Evolutionary conservation across 306 rosid genomes (phyloP).

Genomic region (Argentina anserina): DNA sequence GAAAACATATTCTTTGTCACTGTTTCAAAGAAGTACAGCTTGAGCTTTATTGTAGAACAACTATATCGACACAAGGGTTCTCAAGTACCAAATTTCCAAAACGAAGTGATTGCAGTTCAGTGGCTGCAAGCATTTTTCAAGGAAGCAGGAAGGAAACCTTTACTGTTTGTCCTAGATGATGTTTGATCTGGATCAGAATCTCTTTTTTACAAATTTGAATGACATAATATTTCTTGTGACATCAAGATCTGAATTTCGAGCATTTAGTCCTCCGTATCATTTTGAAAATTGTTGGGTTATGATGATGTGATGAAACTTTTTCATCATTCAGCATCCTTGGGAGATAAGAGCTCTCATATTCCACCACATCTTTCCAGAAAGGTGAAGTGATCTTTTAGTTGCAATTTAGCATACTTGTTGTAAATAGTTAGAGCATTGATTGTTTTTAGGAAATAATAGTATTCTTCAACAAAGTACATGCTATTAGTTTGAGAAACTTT

Average conservation of each 20-base stretch:
- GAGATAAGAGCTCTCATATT: not conserved
- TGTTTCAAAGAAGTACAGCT: not conserved
- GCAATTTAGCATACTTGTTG: not conserved
- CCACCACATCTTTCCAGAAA: not conserved
- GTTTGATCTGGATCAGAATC: not conserved
- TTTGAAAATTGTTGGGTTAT: not conserved
- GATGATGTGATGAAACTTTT: not conserved
- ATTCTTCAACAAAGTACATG: too few species aligned
- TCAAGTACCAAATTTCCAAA: not conserved
- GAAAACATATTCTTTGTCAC: not conserved
- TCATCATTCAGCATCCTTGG: not conserved
- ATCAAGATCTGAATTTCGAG: not conserved
- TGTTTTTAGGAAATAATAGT: not conserved
- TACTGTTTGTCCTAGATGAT: not conserved
- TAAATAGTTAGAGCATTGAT: too few species aligned
- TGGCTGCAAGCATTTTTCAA: not conserved
- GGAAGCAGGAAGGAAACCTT: not conserved
- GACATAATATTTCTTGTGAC: not conserved
- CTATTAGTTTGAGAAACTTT: not conserved
- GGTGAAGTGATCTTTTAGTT: not conserved
- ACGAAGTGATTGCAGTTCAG: not conserved
- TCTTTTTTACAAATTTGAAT: not conserved
- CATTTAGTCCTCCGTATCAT: not conserved
- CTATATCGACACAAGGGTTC: not conserved
- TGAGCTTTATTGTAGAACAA: not conserved